phyloP scores from a whole-genome alignment of 331 rosid species.

The Cydonia oblonga region DNA sequence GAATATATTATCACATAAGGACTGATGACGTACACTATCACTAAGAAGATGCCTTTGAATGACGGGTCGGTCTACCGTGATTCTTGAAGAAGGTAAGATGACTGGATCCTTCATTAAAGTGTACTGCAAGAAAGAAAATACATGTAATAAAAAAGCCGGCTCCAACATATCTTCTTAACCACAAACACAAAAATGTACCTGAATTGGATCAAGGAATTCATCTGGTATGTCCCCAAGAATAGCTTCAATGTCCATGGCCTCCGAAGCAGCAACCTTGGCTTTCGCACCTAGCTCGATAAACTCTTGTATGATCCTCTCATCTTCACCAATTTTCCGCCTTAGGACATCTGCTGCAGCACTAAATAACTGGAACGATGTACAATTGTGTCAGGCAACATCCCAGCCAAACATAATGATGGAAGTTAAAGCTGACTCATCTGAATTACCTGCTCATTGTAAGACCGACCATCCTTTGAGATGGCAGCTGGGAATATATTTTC shows the following conservation, averaged over 20 bases:
- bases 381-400: conserved; percentile 14
- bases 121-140: conserved; percentile 40
- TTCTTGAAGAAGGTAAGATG: conserved; percentile 92
- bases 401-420: not conserved
- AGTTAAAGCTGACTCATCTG: not conserved
- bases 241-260: conserved; percentile 93
- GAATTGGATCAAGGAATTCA: conserved; percentile 98
- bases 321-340: conserved; percentile 60
- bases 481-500: conserved; percentile 77
- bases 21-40: conserved; percentile 37
- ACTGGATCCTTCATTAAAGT: conserved; percentile 99
- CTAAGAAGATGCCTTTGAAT: conserved; percentile 99
- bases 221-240: conserved; percentile 93
- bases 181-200: conserved; percentile 32
- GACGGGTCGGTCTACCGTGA: conserved; percentile 76
- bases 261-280: conserved; percentile 88
- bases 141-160: not conserved
- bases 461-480: conserved; percentile 93
- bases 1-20: not conserved
- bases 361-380: conserved; percentile 54
- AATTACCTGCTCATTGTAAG: conserved; percentile 85
- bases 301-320: conserved; percentile 67
- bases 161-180: not conserved
- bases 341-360: conserved; percentile 87
- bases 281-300: conserved; percentile 75